phyloP scores from a whole-genome alignment of 2,329 filamentous ascomycete species.

The Aspergillus quadrilineatus region DNA sequence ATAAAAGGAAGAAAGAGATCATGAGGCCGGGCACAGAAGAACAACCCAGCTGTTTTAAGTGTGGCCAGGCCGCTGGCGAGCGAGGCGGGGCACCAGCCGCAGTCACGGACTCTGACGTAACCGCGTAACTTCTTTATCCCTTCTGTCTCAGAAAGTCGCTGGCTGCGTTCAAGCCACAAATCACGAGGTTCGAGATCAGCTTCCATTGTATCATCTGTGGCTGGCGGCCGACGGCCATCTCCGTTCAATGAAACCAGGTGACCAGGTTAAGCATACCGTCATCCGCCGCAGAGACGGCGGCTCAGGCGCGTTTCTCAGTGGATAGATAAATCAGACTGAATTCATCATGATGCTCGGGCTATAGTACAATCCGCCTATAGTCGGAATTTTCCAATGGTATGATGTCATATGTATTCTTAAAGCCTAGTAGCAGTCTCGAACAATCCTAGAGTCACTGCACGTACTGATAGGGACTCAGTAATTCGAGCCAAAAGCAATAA shows the following conservation, averaged over 20 bases:
- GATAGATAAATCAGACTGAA: slow-evolving; percentile 3
- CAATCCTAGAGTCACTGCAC: not conserved
- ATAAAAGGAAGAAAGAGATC: slow-evolving; percentile 10
- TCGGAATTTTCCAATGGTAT: not conserved
- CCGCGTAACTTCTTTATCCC: slow-evolving; percentile 9
- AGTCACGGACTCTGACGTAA: slow-evolving; percentile 13
- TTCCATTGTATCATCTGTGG: not conserved
- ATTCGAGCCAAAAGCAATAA: not conserved
- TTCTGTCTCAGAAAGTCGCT: not conserved
- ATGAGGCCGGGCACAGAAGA: slow-evolving; percentile 7
- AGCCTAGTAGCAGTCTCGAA: not conserved
- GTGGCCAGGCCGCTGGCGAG: slow-evolving; percentile 6
- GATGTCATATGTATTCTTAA: not conserved
- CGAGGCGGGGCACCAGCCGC: slow-evolving; percentile 15
- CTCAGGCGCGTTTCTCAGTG: not conserved
- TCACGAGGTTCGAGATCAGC: not conserved
- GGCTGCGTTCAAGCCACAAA: slow-evolving; percentile 5
- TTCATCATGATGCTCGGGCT: slow-evolving; percentile 4
- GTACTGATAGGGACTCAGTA: not conserved
- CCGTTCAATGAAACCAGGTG: not conserved
- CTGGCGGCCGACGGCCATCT: slow-evolving; percentile 1
- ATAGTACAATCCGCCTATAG: not conserved
- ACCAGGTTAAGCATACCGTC: not conserved
- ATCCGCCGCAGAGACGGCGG: not conserved
- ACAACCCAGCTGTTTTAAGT: slow-evolving; percentile 15